These are phyloP conservation scores for Gracilaria vermiculophylla DNA, from an alignment of 23 red algal genomes.

Conservation along the genomic window DNA sequence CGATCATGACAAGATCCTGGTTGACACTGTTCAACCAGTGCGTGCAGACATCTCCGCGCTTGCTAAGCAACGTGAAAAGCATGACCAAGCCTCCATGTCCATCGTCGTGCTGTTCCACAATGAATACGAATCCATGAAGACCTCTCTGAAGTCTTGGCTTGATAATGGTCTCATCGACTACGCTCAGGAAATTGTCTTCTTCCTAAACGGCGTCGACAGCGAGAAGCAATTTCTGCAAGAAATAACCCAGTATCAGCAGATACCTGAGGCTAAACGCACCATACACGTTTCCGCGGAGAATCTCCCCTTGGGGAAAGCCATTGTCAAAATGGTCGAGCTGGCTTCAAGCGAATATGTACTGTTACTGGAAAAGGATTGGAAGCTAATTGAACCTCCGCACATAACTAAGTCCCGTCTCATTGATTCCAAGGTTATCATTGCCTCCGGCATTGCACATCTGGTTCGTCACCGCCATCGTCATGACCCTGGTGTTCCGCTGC, in stretches of 20 bases:
- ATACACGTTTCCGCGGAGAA: conserved; percentile 41
- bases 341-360: conserved; percentile 52
- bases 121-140: conserved; percentile 61
- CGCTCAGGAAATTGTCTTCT: conserved; percentile 59
- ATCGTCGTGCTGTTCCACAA: conserved; percentile 73
- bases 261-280: conserved; percentile 35
- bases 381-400: conserved; percentile 47
- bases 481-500: conserved; percentile 56
- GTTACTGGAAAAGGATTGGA: conserved; percentile 73
- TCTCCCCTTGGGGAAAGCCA: conserved; percentile 52
- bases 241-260: not conserved
- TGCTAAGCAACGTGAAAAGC: not conserved
- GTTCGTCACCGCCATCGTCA: conserved; percentile 67
- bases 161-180: conserved; percentile 61
- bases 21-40: not conserved
- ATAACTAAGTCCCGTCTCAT: conserved; percentile 41
- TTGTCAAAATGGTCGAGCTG: conserved; percentile 55
- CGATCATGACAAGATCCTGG: not conserved
- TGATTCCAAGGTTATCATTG: conserved; percentile 65
- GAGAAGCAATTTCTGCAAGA: not conserved
- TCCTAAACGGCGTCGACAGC: conserved; percentile 45
- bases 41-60: not conserved
- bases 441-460: conserved; percentile 32
- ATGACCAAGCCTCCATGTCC: conserved; percentile 9
- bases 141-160: conserved; percentile 52